Conservation (phyloP, 305 asterid species). For the Fraxinus velutina region DNA sequence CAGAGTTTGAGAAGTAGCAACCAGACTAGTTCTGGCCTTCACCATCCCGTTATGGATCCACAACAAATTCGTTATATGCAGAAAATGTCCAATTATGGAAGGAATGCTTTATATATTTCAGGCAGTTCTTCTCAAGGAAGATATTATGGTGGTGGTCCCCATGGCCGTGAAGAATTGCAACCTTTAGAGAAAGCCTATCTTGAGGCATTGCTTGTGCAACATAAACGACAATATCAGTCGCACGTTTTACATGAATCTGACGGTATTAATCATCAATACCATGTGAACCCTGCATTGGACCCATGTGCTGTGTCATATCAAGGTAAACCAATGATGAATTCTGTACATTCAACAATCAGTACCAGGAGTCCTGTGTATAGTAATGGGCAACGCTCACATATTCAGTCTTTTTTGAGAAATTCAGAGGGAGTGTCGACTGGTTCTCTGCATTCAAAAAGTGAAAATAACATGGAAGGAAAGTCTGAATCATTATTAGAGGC, state of each 20-base stretch:
- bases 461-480: conserved; percentile 42
- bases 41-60: conserved; percentile 38
- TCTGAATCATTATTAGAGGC: conserved; percentile 48
- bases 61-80: conserved; percentile 39
- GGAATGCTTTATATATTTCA: conserved; percentile 23
- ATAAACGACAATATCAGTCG: conserved; percentile 48
- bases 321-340: conserved; percentile 33
- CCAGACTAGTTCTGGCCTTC: conserved; percentile 39
- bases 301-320: conserved; percentile 31
- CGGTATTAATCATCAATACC: conserved; percentile 37
- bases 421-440: conserved; percentile 39
- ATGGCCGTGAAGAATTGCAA: conserved; percentile 43
- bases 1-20: conserved; percentile 38
- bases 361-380: conserved; percentile 38
- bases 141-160: conserved; percentile 35
- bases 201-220: conserved; percentile 62
- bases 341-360: conserved; percentile 32
- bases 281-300: conserved; percentile 31
- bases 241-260: conserved; percentile 35
- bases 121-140: conserved; percentile 43
- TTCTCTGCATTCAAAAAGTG: conserved; percentile 37
- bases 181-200: conserved; percentile 64
- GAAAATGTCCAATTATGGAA: conserved; percentile 32
- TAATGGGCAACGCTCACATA: conserved; percentile 41
- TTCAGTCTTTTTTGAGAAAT: conserved; percentile 33